Conservation (phyloP, 129 eudicot species). For the Flaveria brownii region DNA sequence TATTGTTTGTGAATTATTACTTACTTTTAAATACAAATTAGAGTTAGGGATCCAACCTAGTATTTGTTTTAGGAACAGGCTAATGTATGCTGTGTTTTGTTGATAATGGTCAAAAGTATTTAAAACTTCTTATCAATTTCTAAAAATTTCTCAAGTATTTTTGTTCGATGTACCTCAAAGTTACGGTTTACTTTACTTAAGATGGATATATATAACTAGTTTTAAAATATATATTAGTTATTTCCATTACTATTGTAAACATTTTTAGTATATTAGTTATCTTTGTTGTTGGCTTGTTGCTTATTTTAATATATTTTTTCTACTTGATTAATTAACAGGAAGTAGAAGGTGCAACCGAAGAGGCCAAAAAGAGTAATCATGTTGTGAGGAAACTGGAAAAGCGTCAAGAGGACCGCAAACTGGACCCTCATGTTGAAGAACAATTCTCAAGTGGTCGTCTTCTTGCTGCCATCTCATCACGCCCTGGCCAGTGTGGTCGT, state of each 20-base stretch:
- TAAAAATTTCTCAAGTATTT: not conserved
- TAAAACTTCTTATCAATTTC: not conserved
- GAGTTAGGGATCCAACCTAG: not conserved
- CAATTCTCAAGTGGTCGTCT: conserved; percentile 81
- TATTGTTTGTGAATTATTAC: not conserved
- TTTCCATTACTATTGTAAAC: too few relatives aligned
- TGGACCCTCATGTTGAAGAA: conserved; percentile 80
- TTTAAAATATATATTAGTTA: too few relatives aligned
- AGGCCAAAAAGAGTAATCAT: conserved; percentile 75
- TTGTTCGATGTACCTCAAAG: too few relatives aligned
- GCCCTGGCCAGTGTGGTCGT: conserved; percentile 93
- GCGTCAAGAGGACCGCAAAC: conserved; percentile 68
- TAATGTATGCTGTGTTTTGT: not conserved
- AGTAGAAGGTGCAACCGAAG: conserved; percentile 61
- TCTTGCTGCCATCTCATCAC: conserved; percentile 76
- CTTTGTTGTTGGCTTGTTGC: not conserved
- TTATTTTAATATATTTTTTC: not conserved
- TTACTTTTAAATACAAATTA: not conserved
- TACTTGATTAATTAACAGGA: conserved; percentile 37
- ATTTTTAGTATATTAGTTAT: not conserved
- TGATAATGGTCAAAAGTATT: not conserved
- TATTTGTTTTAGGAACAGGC: not conserved
- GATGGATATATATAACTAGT: too few relatives aligned
- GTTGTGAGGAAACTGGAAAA: conserved; percentile 65
- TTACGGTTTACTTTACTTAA: too few relatives aligned